Conservation (phyloP, 805 yeast genomes). For the Grigorovia jiainica region DNA sequence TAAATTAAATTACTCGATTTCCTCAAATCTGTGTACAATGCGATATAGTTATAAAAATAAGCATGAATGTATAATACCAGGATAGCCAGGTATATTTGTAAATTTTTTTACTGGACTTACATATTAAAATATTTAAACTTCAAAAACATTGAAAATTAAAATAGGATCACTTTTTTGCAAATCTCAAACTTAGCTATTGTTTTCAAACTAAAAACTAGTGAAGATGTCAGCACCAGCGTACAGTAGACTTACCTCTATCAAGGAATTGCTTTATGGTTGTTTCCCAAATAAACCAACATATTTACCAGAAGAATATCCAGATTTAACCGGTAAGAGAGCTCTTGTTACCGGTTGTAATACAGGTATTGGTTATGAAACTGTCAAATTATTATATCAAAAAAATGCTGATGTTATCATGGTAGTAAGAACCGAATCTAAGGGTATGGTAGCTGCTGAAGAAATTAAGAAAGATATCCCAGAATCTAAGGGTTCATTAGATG, state of each 20-base stretch:
- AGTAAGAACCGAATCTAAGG: conserved; percentile 29
- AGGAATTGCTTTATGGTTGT: conserved; percentile 17
- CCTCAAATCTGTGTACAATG: too few species aligned
- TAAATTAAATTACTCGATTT: too few species aligned
- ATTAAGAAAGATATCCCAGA: conserved; percentile 20
- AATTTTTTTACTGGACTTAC: too few species aligned
- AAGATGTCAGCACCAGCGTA: conserved; percentile 17
- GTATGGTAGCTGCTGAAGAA: conserved; percentile 24
- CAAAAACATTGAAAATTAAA: too few species aligned
- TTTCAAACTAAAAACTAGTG: too few species aligned
- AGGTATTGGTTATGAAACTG: conserved; percentile 30
- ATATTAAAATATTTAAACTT: too few species aligned
- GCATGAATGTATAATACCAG: too few species aligned
- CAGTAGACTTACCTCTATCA: conserved; percentile 7
- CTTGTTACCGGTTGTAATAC: conserved; percentile 34
- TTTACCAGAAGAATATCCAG: conserved; percentile 29
- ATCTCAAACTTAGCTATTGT: too few species aligned
- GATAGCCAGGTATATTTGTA: too few species aligned
- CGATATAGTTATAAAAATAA: too few species aligned
- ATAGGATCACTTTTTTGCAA: too few species aligned
- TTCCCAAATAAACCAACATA: conserved; percentile 23
- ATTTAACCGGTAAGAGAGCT: conserved; percentile 31
- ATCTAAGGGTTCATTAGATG: conserved; percentile 18
- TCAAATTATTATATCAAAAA: conserved; percentile 22
- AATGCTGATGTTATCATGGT: conserved; percentile 28